A percentile compares a stretch with the other conserved stretches of the same genome.
Conservation (phyloP, 2,329 filamentous ascomycete species). For the Fusarium sp. region DNA sequence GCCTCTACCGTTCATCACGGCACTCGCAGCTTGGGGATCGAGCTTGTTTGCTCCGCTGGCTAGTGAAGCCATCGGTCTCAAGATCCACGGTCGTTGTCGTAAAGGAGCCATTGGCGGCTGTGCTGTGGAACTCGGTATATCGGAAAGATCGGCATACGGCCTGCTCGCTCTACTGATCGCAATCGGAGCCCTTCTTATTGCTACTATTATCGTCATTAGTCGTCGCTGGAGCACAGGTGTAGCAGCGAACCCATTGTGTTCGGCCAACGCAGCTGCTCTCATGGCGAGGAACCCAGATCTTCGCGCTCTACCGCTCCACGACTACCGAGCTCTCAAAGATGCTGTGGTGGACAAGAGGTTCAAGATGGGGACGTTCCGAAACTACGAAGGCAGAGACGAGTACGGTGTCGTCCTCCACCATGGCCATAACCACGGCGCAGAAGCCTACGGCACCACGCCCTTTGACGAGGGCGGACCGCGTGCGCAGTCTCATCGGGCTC, state of each 20-base stretch:
- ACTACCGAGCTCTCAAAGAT: conserved; percentile 29
- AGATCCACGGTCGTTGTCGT: conserved; percentile 33
- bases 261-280: conserved; percentile 31
- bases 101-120: conserved; percentile 35
- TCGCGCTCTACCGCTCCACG: conserved; percentile 17
- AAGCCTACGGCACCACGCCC: conserved; percentile 22
- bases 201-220: conserved; percentile 25
- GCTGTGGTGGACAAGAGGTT: conserved; percentile 27
- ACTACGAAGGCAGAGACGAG: conserved; percentile 20
- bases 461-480: conserved; percentile 5
- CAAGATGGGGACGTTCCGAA: conserved; percentile 27
- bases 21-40: conserved; percentile 18
- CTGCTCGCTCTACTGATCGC: conserved; percentile 21
- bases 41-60: conserved; percentile 31
- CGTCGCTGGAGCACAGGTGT: conserved; percentile 38
- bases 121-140: conserved; percentile 36
- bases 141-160: conserved; percentile 24
- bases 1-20: conserved; percentile 44
- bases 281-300: conserved; percentile 34
- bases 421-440: background rate
- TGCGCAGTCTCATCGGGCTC: conserved; percentile 8
- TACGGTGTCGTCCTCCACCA: conserved; percentile 32
- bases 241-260: conserved; percentile 40
- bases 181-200: conserved; percentile 8
- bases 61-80: conserved; percentile 38